Evolutionary conservation across 768 basidiomycete species (phyloP), one percentile per base, ranked within the genome.

Genomic region (Pleurotus giganteus): DNA sequence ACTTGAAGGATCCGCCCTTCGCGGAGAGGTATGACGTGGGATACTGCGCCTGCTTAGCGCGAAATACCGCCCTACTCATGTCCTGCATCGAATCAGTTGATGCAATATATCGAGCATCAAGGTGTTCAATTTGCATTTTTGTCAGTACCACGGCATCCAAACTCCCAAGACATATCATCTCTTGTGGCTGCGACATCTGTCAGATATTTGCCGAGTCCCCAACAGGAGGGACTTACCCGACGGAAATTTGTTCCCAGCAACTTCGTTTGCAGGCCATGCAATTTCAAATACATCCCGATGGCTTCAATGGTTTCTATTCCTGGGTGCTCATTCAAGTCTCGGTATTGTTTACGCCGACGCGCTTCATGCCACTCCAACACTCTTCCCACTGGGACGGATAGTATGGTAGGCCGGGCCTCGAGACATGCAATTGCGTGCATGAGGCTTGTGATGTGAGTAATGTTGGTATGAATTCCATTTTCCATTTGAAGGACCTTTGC

Each of bases 351-450:
- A 15, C 61, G 61, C 54, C 65, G 66, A 57, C 65, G 71, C 53
- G 64, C 64, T 52, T 80, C 78, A 57, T 75, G 74, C 66, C 69
- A 71, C 49, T 64, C 60, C 55, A 82, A 68, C 46, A 80, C 57
- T 80, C 80, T 57, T 32, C 68, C 70, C 47, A 84, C 75, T 34
- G 76, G 69, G 60, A 86, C 74, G 24, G 77, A 79, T 27, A 86
- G 67, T 44, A 74, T 65, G 4, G 70, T 69, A 17, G 79, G 76
- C 2, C 75, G 74, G 5, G 83, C 75, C 59, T 80, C 80, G 24
- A 76, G 75, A 56, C 85, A 86, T 2, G 74, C 72, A n/a, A 71
- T 71, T 4, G 80, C 82, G 56, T 87, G 85, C 28, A 71, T 60
- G n/a, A 85, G 68, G 44, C 69, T 72, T 3, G 80, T 73, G n/a